These are phyloP conservation scores for Leersia perrieri DNA, from an alignment of 176 grass and related monocot genomes.

Conservation along the genomic window DNA sequence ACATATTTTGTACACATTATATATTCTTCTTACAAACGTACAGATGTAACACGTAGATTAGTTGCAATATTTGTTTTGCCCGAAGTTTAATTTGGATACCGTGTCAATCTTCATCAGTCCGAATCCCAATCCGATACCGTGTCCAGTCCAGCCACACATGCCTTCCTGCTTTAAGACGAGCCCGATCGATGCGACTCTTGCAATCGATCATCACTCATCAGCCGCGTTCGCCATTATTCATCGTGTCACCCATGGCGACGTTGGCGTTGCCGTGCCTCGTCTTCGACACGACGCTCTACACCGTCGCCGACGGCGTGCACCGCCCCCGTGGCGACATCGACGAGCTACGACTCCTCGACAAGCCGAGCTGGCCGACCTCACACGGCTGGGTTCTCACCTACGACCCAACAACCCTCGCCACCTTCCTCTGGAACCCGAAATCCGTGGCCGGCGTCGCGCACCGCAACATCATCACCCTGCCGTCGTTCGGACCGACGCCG, in stretches of 20 bases:
- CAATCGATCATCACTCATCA: too few species aligned
- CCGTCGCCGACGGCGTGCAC: neutral
- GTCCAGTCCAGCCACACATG: too few species aligned
- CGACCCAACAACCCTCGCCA: slow-evolving; percentile 3
- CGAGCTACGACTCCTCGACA: neutral
- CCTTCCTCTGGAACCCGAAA: slow-evolving; percentile 18
- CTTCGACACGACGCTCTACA: neutral
- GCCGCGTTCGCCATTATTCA: too few species aligned
- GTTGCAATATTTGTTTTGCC: neutral
- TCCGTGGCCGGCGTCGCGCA: too few species aligned
- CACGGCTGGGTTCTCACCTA: neutral
- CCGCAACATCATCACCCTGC: neutral
- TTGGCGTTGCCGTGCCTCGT: neutral
- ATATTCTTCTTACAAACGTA: neutral
- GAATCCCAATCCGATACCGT: too few species aligned
- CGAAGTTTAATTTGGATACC: neutral
- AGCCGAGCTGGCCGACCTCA: neutral
- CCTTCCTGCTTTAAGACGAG: too few species aligned
- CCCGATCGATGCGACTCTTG: too few species aligned
- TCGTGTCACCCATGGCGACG: neutral
- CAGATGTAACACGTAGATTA: neutral
- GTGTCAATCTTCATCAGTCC: too few species aligned
- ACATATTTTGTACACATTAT: neutral
- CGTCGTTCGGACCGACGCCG: neutral
- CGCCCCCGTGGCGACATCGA: neutral